These are phyloP conservation scores for Colletotrichum caudatum DNA, from an alignment of 2,329 filamentous ascomycete genomes.

Conservation along the genomic window DNA sequence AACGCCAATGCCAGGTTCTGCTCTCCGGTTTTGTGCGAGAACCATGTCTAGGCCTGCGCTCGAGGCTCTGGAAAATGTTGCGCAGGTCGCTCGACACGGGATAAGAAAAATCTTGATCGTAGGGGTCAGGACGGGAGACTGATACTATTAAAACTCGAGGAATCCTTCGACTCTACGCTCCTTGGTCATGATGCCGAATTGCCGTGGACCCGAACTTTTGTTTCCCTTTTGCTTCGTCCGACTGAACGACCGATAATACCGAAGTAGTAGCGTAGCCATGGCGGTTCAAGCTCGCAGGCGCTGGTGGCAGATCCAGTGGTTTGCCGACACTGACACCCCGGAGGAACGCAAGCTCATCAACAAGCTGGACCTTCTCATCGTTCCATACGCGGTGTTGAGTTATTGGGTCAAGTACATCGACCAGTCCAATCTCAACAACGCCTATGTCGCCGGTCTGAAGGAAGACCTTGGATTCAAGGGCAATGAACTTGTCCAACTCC, in stretches of 20 bases:
- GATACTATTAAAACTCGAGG: conserved; percentile 28
- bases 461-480: conserved; percentile 46
- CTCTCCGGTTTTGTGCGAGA: neutral
- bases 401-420: conserved; percentile 47
- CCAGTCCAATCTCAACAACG: conserved; percentile 52
- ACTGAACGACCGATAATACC: neutral
- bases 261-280: conserved; percentile 1
- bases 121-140: neutral
- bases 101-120: neutral
- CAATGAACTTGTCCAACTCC: conserved; percentile 46
- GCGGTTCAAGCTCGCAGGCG: conserved; percentile 42
- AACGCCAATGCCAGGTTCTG: neutral
- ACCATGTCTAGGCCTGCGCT: neutral
- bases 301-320: conserved; percentile 61
- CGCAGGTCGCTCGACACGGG: conserved; percentile 7
- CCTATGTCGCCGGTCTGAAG: conserved; percentile 48
- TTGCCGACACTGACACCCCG: conserved; percentile 60
- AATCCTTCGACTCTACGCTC: conserved; percentile 5
- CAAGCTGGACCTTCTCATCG: conserved; percentile 56
- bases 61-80: neutral
- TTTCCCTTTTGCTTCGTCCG: neutral
- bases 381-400: conserved; percentile 50
- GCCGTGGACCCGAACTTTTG: neutral
- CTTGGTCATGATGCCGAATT: neutral
- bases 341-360: conserved; percentile 55